Evolutionary conservation across 768 basidiomycete genomes (phyloP), one percentile per base, ranked within the genome.

Genomic region (Macrocybe gigantea): DNA sequence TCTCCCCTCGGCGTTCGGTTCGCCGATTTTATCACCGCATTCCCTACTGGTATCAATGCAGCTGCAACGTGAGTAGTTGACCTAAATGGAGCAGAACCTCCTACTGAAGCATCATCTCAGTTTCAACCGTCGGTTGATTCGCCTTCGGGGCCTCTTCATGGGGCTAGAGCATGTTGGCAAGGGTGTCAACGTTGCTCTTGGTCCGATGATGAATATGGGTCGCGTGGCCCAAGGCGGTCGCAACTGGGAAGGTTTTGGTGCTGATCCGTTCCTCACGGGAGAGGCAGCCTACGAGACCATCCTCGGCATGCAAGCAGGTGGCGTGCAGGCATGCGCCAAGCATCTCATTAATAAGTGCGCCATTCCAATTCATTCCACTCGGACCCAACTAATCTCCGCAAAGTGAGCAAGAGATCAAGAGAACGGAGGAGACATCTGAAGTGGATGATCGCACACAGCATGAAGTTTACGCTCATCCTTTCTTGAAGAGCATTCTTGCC

Each of bases 161-260:
- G 93, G 92, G 13, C 58, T 73, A 47, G 94, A 98, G 62, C 85
- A 89, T 66, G 74, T 74, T 48, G 82, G 79, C 29, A 93, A 94
- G 60, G 94, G 94, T 15, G 82, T 89, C 40, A 79, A 96, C 56
- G 68, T 94, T 42, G 85, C 82, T 7, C 74, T 94, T 6, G 79
- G 78, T 1, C 77, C 90, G 0, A 88, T 88, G 85, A 93, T 90
- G 82, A 93, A 93, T 61, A 78, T 94, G 71, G 88, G 85, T 1
- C 79, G 88, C 12, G 65, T 84, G 13, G 82, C 87, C 2, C 72
- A 79, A 53, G 90, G 86, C 6, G 93, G 93, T 12, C 73, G 93
- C 30, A 92, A 93, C 64, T 95, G 91, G 89, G 93, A 95, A 72
- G 91, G 90, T n/a, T 93, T 93, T 49, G 92, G 93, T 31, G 90